phyloP scores from a whole-genome alignment of 2,329 filamentous ascomycete genomes.

The Pestalotiopsis sp. region DNA sequence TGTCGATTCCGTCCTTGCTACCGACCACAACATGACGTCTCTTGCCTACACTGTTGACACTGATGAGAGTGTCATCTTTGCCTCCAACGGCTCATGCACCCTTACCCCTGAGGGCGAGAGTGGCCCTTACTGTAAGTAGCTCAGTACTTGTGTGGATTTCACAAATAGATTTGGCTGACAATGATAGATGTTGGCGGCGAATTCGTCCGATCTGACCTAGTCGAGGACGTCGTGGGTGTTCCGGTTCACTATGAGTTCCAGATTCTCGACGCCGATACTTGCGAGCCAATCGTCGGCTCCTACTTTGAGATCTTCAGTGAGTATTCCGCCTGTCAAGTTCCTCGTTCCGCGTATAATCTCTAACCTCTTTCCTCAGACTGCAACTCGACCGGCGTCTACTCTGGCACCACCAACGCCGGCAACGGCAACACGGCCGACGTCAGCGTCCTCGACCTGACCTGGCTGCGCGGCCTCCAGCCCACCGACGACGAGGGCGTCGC shows the following conservation, averaged over 20 bases:
- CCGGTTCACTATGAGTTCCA: slow-evolving; percentile 51
- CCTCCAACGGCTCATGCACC: slow-evolving; percentile 45
- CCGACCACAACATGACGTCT: slow-evolving; percentile 30
- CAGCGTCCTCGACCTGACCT: slow-evolving; percentile 43
- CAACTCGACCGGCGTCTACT: slow-evolving; percentile 40
- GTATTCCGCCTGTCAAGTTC: no score
- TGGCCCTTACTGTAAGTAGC: slow-evolving; percentile 47
- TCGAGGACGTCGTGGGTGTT: slow-evolving; percentile 47
- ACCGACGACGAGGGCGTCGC: slow-evolving; percentile 48
- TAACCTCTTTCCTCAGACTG: slow-evolving; percentile 47
- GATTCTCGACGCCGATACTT: slow-evolving; percentile 46
- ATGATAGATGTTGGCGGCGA: slow-evolving; percentile 46
- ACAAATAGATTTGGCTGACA: not conserved
- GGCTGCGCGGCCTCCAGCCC: slow-evolving; percentile 47
- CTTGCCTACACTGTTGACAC: slow-evolving; percentile 34
- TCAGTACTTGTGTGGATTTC: not conserved
- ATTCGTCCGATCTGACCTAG: slow-evolving; percentile 47
- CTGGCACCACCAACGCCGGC: slow-evolving; percentile 26
- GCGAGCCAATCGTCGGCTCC: slow-evolving; percentile 39
- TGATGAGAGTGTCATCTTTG: slow-evolving; percentile 37
- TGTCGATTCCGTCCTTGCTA: not conserved
- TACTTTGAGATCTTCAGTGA: slow-evolving; percentile 46
- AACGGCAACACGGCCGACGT: slow-evolving; percentile 32
- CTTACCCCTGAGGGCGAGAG: slow-evolving; percentile 52
- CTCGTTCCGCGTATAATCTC: no score